Base-by-base conservation (phyloP, 225 moss, liverwort and hornwort genomes). In the Ulota crispa region DNA sequence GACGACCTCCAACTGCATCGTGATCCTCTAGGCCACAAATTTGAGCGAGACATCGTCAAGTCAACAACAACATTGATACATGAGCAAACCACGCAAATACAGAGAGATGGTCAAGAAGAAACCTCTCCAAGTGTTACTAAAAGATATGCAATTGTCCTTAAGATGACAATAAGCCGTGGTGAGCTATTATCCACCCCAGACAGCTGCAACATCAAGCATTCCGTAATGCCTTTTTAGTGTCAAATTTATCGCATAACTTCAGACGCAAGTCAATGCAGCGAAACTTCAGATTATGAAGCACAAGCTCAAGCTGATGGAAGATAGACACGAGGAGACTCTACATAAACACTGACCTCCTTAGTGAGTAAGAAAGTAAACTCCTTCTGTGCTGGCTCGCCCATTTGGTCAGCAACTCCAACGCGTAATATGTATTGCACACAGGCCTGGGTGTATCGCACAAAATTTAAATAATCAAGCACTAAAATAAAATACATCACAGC, bases 341-440 rank as follows among this genome's bases (percentile, higher is more conserved):
- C 55, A 37, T 31, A n/a, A 83, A 62, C 64, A 50, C 73, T 68
- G 32, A 98, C 93, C 89, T 99, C 92, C 78, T 90, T 93, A 10
- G 95, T 96, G 50, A 99, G 94, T 78, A 93, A 90, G 74, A 93
- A 92, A 21, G 93, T 91, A 62, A 99, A 94, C 53, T 89, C 88
- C 73, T 99, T 99, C 76, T 99, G 99, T 54, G 94, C 95, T 42
- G 93, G 93, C 76, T 99, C 99, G 47, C 94, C 99, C 94, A 99
- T 99, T 90, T 99, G 99, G 78, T 99, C 99, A 56, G 93, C 89
- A 81, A 99, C 91, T 69, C 99, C 99, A 57, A 99, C 94, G 34
- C 99, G 93, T 56, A 99, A 86, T 68, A 96, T 96, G 77, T 94
- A 99, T 80, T 94, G 89, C 53, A 99, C 90, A 92, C 99, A 99